Base-by-base conservation (phyloP, 2,329 filamentous ascomycete species). In the Cadophora malorum region DNA sequence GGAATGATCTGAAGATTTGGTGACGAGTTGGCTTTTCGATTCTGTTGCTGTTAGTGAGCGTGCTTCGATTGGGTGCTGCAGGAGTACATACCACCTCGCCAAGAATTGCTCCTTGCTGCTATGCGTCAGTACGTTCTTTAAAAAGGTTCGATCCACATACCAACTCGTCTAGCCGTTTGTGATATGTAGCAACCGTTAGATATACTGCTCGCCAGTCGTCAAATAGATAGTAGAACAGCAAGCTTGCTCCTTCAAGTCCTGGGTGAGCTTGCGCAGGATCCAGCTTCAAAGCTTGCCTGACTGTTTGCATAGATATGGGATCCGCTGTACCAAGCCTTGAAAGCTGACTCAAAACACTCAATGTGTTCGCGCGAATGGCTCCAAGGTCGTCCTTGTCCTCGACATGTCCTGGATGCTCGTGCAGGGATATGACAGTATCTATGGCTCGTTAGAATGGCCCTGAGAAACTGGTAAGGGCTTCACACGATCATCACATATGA, bases 371-470 rank as follows among this genome's bases (percentile, higher is more conserved):
- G 8, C 87, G 84, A 28, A 85, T 35, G 70, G 69, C 10, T 59
- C 65, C 47, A 58, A 74, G 77, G 73, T 79, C 28, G 58, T 68
- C 70, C 2, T 73, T 68, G 19, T 72, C 65, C 9, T 79, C 78
- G 45, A 78, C 73, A 8, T 75, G 10, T 4, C 66, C 73, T 8
- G 84, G 84, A 62, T 83, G 80, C 75, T 93, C 91, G 66, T 91
- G 87, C 50, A 93, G 86, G 0, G 90, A 90, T 64, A 93, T 84
- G 47, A 93, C 85, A 0, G 90, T 93, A 71, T 87, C 88, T 87
- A 63, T 6, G 9, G 6, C 1, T 10, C 38, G 38, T 72, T n/a
- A 73, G 59, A 65, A 23, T 19, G 49, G 4, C 55, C 35, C 19
- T 2, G 12, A 3, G 16, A 31, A 35, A 45, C 25, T 16, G 21